Evolutionary conservation across 192 early-diverging fungal species (phyloP).

Genomic region (Coemansia nantahalensis): DNA sequence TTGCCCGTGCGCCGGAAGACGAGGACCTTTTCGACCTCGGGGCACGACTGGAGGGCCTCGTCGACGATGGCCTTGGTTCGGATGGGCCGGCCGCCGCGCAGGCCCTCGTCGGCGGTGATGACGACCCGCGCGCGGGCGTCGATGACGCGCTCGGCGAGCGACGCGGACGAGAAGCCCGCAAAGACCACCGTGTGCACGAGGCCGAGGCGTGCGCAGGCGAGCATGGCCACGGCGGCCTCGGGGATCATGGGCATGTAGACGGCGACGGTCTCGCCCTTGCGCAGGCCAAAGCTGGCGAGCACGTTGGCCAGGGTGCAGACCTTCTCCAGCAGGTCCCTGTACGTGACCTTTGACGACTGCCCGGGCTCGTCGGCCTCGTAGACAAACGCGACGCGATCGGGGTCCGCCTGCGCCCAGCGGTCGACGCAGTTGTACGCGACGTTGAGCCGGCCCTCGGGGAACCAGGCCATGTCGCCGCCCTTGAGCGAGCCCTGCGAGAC

Average conservation of each 20-base stretch:
- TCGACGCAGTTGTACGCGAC: conserved; percentile 96
- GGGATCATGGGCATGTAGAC: conserved; percentile 99
- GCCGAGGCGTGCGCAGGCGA: conserved; percentile 93
- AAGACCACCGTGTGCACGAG: conserved; percentile 94
- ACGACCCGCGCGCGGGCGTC: conserved; percentile 80
- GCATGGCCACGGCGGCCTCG: conserved; percentile 88
- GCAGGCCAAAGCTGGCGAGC: conserved; percentile 74
- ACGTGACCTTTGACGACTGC: conserved; percentile 75
- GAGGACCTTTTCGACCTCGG: conserved; percentile 78
- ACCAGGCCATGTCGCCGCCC: conserved; percentile 91
- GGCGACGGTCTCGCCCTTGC: conserved; percentile 91
- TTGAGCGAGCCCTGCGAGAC: conserved; percentile 71
- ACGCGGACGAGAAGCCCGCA: conserved; percentile 93
- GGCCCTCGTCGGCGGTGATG: conserved; percentile 93
- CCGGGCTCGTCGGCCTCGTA: conserved; percentile 90
- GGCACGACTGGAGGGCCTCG: conserved; percentile 76
- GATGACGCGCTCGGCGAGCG: conserved; percentile 86
- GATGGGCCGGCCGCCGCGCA: conserved; percentile 86
- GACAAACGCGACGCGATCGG: conserved; percentile 78
- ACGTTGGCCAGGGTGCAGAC: conserved; percentile 87
- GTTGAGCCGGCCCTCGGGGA: conserved; percentile 87
- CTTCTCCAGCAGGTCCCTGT: conserved; percentile 75
- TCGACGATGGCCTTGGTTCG: conserved; percentile 92
- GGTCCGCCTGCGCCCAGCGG: conserved; percentile 77
- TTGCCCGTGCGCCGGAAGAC: conserved; percentile 90